These are phyloP conservation scores for Bruguiera parviflora DNA, from an alignment of 345 rosid genomes.

Conservation along the genomic window DNA sequence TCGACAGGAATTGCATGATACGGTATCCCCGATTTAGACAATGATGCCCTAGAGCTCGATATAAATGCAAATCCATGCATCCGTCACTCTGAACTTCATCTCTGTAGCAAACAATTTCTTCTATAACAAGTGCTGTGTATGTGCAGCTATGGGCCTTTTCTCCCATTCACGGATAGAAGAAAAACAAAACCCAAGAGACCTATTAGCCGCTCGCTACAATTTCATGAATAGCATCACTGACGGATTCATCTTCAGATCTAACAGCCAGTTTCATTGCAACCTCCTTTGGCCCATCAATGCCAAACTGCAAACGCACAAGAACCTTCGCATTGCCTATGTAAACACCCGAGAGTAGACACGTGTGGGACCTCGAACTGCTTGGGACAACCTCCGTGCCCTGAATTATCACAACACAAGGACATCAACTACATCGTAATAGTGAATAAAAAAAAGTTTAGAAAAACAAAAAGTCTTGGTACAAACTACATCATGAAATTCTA, in stretches of 20 bases:
- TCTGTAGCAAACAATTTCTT: conserved; percentile 11
- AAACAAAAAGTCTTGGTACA: background rate
- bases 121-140: conserved; percentile 12
- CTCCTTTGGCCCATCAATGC: conserved; percentile 72
- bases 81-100: background rate
- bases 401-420: background rate
- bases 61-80: background rate
- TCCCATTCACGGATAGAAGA: conserved; percentile 8
- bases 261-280: conserved; percentile 88
- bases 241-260: conserved; percentile 71
- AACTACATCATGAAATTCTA: background rate
- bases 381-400: conserved; percentile 89
- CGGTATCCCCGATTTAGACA: conserved; percentile 4
- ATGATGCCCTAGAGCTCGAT: background rate
- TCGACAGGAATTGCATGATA: conserved; percentile 26
- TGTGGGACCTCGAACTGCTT: conserved; percentile 88
- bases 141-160: conserved; percentile 12
- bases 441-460: background rate
- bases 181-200: background rate
- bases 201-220: conserved; percentile 75
- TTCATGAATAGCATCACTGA: conserved; percentile 85
- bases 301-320: conserved; percentile 79
- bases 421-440: background rate
- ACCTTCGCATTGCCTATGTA: conserved; percentile 81
- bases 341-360: conserved; percentile 81